Evolutionary conservation across 495 filamentous ascomycete genomes (phyloP), one percentile per base, ranked within the genome.

Genomic region (Lepraria neglecta): DNA sequence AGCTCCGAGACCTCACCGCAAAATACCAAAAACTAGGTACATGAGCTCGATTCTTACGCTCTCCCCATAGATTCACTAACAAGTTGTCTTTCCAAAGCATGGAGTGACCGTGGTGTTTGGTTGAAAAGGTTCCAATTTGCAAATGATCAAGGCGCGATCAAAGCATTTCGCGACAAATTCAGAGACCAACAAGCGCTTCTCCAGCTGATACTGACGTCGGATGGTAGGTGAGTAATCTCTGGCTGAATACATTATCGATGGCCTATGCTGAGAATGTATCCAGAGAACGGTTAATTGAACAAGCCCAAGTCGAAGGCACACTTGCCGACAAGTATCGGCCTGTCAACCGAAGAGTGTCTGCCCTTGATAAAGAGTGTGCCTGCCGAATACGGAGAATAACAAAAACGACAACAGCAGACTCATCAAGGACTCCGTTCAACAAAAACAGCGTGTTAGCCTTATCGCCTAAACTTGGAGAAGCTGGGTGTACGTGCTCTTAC

Each of bases 1-100:
- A 42, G 3, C 56, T 65, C 6, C 40, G 43, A 21, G 30, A 31
- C 51, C 46, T 60, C 17, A 60, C 59, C 31, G 42, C 19, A 14
- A 65, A 61, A 27, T 65, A 65, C 33, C 58, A 65, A 12, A 65
- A 65, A 4, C 19, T 65, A 12, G 63, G 63, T 65, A 54, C 42
- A 52, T 24, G 24, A 24, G 24, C 24, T 24, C 24, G 24, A 24
- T 24, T 24, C 24, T 2, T 24, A 24, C 24, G 24, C 24, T 2
- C 1, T 24, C 24, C 24, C 24, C 1, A 24, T 24, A 24, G 24
- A 24, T 24, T 24, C 24, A 24, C 24, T 24, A 24, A 24, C 2
- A 24, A 24, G 24, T 24, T 24, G 24, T 24, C 24, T 1, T 24
- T 24, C 24, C 24, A 24, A 24, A 65, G 63, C 58, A 31, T 65